These are phyloP conservation scores for Russula brevipes DNA, from an alignment of 768 basidiomycete genomes.

Conservation along the genomic window DNA sequence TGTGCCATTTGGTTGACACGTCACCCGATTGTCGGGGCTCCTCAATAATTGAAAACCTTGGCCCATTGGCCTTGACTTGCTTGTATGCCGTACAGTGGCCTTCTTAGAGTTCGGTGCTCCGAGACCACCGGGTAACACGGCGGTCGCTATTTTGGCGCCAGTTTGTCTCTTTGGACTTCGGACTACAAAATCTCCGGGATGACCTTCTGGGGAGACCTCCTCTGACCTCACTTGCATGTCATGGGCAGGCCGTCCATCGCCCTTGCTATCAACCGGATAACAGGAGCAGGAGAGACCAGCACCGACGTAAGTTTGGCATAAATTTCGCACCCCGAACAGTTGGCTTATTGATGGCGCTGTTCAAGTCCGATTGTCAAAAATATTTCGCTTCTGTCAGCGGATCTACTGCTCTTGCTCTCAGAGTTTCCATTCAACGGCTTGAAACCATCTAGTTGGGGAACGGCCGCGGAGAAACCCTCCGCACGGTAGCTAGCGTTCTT, in stretches of 20 bases:
- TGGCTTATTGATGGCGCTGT: not conserved
- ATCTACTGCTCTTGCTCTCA: not conserved
- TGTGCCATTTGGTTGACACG: too few relatives aligned
- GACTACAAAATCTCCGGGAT: not conserved
- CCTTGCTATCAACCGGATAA: not conserved
- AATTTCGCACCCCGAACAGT: not conserved
- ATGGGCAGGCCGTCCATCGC: not conserved
- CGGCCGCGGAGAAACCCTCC: slow-evolving; percentile 8
- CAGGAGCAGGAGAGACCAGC: not conserved
- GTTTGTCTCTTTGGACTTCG: not conserved
- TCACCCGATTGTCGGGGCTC: not conserved
- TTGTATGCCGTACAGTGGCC: too few relatives aligned
- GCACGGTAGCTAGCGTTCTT: not conserved
- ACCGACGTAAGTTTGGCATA: not conserved
- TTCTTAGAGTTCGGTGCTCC: not conserved
- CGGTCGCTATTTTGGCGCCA: not conserved
- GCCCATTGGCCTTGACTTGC: too few relatives aligned
- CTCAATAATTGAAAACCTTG: not conserved
- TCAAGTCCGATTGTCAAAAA: slow-evolving; percentile 4
- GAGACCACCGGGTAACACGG: not conserved
- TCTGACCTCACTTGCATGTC: not conserved
- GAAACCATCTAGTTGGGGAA: not conserved
- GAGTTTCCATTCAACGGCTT: not conserved
- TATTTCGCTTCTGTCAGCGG: not conserved
- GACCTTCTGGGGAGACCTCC: too few relatives aligned